Conservation (phyloP, 108 stramenopile genomes). For the Nitzschia putrida region DNA sequence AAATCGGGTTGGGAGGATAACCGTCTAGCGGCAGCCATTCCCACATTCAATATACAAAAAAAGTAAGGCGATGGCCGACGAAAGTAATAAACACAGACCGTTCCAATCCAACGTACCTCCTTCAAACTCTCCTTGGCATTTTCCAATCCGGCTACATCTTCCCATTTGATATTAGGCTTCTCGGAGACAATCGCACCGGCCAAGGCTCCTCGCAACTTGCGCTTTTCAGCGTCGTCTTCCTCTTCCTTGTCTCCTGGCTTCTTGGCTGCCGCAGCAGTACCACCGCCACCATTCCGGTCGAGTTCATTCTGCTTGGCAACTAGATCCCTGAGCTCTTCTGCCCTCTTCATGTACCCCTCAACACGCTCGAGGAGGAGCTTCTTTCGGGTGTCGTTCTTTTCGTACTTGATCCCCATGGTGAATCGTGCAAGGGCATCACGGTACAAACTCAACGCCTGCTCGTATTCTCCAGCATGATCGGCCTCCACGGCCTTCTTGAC, state of each 20-base stretch:
- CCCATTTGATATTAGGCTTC: constrained; percentile 98
- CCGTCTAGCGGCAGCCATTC: constrained; percentile 58
- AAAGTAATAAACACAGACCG: background rate
- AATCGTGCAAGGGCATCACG: constrained; percentile 85
- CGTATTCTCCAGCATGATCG: constrained; percentile 90
- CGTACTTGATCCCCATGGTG: constrained; percentile 96
- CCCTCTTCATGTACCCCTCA: constrained; percentile 98
- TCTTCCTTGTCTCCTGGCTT: constrained; percentile 67
- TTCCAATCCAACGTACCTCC: constrained; percentile 43
- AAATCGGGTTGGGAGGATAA: constrained; percentile 90
- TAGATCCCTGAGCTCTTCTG: constrained; percentile 93
- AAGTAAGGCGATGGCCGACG: too few relatives aligned
- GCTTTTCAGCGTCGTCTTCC: constrained; percentile 78
- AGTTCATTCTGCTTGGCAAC: constrained; percentile 77
- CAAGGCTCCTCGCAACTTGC: constrained; percentile 80
- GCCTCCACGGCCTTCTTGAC: constrained; percentile 85
- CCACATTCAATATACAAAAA: too few relatives aligned
- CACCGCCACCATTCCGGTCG: constrained; percentile 55
- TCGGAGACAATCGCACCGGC: constrained; percentile 85
- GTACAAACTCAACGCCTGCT: constrained; percentile 85
- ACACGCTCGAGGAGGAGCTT: constrained; percentile 90
- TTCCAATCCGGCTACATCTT: constrained; percentile 97
- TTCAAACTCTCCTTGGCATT: constrained; percentile 95
- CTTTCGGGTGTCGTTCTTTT: constrained; percentile 93
- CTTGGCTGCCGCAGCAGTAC: constrained; percentile 41